Evolutionary conservation across 495 filamentous ascomycete genomes (phyloP).

Genomic region (Bacidia rubella): DNA sequence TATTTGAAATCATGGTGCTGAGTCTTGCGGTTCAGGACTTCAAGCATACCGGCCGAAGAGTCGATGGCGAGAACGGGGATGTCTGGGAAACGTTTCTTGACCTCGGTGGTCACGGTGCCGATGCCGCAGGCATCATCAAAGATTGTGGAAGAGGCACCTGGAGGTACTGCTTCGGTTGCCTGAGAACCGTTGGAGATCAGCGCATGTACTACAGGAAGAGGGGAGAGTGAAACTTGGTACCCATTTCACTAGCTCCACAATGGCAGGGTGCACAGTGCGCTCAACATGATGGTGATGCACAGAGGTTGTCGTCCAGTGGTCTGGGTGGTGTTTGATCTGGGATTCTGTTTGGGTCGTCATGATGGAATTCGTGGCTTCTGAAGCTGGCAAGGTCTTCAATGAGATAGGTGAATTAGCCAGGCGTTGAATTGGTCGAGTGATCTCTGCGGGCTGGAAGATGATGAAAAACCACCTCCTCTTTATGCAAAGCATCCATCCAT

Average conservation of each 20-base stretch:
- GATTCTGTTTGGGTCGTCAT: neutral
- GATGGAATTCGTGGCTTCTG: neutral
- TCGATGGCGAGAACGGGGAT: conserved; percentile 8
- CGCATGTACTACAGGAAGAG: neutral
- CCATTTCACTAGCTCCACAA: conserved; percentile 5
- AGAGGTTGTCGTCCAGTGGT: conserved; percentile 5
- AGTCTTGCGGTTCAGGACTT: neutral
- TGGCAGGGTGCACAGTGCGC: conserved; percentile 2
- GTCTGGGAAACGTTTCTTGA: conserved; percentile 8
- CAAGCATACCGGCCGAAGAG: conserved; percentile 8
- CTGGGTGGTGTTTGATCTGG: neutral
- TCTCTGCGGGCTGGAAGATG: too few species aligned
- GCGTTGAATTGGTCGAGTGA: too few species aligned
- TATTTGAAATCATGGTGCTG: conserved; percentile 4
- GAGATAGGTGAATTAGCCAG: too few species aligned
- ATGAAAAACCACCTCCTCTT: too few species aligned
- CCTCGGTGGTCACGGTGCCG: conserved; percentile 8
- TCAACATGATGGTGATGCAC: conserved; percentile 4
- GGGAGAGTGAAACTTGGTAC: neutral
- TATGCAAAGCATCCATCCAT: too few species aligned
- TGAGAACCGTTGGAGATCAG: neutral
- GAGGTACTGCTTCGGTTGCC: conserved; percentile 1
- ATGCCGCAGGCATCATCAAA: conserved; percentile 8
- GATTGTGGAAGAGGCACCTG: neutral
- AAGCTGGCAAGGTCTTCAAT: too few species aligned